Percentiles rank a stretch among this genome's conserved stretches.
phyloP scores from a whole-genome alignment of 73 alveolate species.

The Stentor roeselii region DNA sequence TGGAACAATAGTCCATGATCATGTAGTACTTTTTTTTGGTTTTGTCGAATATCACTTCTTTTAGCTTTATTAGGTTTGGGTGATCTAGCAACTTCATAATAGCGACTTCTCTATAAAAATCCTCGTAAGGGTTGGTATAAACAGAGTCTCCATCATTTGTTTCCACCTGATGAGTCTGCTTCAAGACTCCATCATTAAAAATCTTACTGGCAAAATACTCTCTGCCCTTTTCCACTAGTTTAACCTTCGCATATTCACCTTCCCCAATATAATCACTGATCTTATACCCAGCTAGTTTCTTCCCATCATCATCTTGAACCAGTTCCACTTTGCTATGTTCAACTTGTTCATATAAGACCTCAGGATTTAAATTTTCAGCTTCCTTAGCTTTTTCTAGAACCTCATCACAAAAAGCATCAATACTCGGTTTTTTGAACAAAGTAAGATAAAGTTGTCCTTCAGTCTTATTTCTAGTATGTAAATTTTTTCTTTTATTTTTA shows the following conservation, averaged over 20 bases:
- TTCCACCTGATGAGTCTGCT: slow-evolving; percentile 57
- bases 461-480: too few relatives aligned
- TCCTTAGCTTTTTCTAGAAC: too few relatives aligned
- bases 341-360: too few relatives aligned
- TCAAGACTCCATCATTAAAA: slow-evolving; percentile 53
- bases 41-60: slow-evolving; percentile 90
- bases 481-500: too few relatives aligned
- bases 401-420: too few relatives aligned
- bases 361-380: too few relatives aligned
- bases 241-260: slow-evolving; percentile 82
- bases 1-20: slow-evolving; percentile 83
- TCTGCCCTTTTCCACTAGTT: slow-evolving; percentile 56
- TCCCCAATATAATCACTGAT: slow-evolving; percentile 62
- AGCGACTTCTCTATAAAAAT: slow-evolving; percentile 86
- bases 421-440: too few relatives aligned
- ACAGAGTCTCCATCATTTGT: slow-evolving; percentile 66
- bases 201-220: slow-evolving; percentile 73
- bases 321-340: too few relatives aligned
- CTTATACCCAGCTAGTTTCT: too few relatives aligned
- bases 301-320: too few relatives aligned
- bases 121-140: slow-evolving; percentile 65
- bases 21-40: slow-evolving; percentile 83
- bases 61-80: slow-evolving; percentile 77
- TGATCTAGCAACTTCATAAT: slow-evolving; percentile 92
- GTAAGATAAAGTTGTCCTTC: too few relatives aligned